Evolutionary conservation across 73 alveolate genomes (phyloP).

Genomic region (Paramecium sonneborni): DNA sequence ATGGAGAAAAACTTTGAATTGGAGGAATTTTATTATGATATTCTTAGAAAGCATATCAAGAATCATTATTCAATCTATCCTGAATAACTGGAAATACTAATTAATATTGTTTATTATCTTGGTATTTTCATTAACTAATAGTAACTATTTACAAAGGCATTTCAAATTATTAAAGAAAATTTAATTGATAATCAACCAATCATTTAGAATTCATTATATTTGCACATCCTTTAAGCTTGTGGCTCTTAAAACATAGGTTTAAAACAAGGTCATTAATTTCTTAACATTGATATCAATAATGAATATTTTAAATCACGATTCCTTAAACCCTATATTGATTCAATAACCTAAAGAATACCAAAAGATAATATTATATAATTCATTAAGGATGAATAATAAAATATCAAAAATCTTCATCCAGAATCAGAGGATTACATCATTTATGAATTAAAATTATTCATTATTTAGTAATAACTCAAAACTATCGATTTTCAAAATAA

Average conservation of each 20-base stretch:
- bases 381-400: not conserved
- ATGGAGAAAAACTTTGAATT: not conserved
- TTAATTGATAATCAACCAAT: not conserved
- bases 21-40: not conserved
- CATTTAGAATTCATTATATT: not conserved
- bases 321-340: not conserved
- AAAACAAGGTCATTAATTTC: not conserved
- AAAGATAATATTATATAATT: conserved; percentile 7
- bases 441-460: not conserved
- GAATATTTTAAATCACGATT: not conserved
- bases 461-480: not conserved
- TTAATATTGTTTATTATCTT: not conserved
- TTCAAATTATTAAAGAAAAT: not conserved
- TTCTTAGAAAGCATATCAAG: not conserved
- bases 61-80: not conserved
- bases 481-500: not conserved
- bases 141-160: not conserved
- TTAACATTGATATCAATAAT: not conserved
- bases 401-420: not conserved
- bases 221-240: not conserved
- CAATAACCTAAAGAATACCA: not conserved
- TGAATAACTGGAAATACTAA: not conserved
- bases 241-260: not conserved
- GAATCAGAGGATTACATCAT: not conserved
- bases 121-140: not conserved